These are phyloP conservation scores for Talaromyces funiculosus DNA, from an alignment of 2,329 filamentous ascomycete species.

Conservation along the genomic window DNA sequence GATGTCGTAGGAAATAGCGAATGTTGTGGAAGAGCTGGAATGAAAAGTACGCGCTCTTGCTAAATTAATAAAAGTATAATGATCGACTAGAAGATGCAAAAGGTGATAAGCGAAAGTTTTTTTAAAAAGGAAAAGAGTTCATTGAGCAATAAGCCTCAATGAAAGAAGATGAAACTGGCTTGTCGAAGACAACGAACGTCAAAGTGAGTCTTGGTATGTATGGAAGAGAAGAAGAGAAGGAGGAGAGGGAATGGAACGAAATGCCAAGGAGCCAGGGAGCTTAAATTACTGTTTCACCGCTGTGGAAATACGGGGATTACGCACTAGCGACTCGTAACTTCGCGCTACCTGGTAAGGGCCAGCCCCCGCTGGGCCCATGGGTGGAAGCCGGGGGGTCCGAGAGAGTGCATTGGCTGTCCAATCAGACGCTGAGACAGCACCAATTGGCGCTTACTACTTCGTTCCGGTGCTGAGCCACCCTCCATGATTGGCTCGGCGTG, in stretches of 20 bases:
- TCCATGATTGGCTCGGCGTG: background rate
- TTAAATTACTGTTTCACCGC: background rate
- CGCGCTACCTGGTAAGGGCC: background rate
- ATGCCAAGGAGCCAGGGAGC: background rate
- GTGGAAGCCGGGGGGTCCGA: background rate
- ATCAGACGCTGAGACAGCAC: background rate
- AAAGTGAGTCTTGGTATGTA: constrained; percentile 11
- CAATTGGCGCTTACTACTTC: background rate
- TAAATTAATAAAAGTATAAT: constrained; percentile 2
- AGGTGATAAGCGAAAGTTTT: background rate
- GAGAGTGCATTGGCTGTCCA: background rate
- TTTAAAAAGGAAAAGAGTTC: constrained; percentile 14
- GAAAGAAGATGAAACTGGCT: background rate
- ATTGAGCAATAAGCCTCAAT: background rate
- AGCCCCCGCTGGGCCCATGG: background rate
- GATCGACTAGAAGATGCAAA: constrained; percentile 10
- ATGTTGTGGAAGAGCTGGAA: constrained; percentile 11
- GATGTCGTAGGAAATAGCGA: constrained; percentile 2
- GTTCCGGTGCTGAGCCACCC: constrained; percentile 1
- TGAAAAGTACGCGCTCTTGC: background rate
- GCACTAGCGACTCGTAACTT: background rate
- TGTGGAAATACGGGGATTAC: background rate
- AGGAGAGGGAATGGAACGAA: background rate
- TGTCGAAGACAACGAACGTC: constrained; percentile 11
- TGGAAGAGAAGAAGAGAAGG: background rate